Evolutionary conservation across 1,284 basidiomycete species (phyloP).

Genomic region (Exsudoporus floridanus): DNA sequence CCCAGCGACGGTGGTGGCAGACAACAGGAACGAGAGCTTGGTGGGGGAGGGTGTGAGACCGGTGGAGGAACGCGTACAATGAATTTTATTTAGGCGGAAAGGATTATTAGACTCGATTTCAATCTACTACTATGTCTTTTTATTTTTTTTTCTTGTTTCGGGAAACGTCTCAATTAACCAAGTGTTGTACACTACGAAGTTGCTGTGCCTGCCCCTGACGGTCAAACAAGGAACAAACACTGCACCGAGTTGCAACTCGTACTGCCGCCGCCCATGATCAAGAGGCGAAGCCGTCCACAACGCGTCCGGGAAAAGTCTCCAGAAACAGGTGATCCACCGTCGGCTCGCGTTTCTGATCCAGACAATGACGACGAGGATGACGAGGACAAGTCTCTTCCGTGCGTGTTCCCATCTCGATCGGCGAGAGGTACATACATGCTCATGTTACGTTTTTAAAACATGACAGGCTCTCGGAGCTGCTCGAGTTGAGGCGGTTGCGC

Average conservation of each 20-base stretch:
- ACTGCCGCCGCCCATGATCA: constrained; percentile 45
- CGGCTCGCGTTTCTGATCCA: constrained; percentile 14
- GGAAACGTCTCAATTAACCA: not conserved
- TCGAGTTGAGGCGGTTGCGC: constrained; percentile 80
- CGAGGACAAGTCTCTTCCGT: constrained; percentile 31
- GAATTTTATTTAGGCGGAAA: constrained; percentile 8
- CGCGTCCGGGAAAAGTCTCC: constrained; percentile 37
- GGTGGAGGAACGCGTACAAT: constrained; percentile 20
- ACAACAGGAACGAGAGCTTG: constrained; percentile 8
- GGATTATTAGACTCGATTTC: constrained; percentile 6
- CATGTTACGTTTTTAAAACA: too few relatives aligned
- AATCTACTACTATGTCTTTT: constrained; percentile 1
- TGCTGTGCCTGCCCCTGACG: not conserved
- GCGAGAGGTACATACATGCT: not conserved
- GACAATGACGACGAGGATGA: constrained; percentile 10
- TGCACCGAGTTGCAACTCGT: too few relatives aligned
- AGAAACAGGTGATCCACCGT: constrained; percentile 30
- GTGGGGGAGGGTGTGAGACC: constrained; percentile 1
- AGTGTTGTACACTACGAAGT: not conserved
- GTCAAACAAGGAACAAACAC: not conserved
- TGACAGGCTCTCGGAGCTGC: constrained; percentile 73
- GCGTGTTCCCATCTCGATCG: constrained; percentile 3
- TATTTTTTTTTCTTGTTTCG: not conserved
- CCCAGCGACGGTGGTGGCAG: not conserved
- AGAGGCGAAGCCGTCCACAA: constrained; percentile 48